Evolutionary conservation across 768 basidiomycete species (phyloP), one percentile per base, ranked within the genome.

Genomic region (Piloderma croceum): DNA sequence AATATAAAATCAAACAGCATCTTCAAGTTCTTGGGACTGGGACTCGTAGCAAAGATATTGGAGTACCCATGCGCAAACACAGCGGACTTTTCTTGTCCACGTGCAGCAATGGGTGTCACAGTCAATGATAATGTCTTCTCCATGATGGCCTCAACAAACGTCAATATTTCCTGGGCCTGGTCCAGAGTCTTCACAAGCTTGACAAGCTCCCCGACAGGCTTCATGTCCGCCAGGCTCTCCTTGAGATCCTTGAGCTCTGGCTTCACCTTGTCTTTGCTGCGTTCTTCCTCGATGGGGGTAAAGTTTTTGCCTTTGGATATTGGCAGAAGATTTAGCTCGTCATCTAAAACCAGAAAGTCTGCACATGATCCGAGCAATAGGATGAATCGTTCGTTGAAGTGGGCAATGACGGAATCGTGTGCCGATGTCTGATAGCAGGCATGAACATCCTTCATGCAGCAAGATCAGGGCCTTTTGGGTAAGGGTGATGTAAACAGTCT

Each of bases 301-400:
- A 98, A 93, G 56, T 97, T 88, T 64, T 98, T 98, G 29, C 88
- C 94, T 22, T 82, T 83, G 4, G 93, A 97, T 17, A 99, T 81
- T 4, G 96, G 96, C 5, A 99, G 77, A 10, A 98, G 92, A 57
- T 98, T 98, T 33, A 99, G 77, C 61, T 99, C 96, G 56, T 99
- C 96, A 56, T 99, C 96, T 36, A 99, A 76, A 19, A 98, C 81
- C 1, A 99, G 71, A 53, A 93, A 97, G 56, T 94, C 90, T 6
- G 82, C 72, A 55, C 90, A 97, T 13, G 89, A 86, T 18, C 91
- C 91, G 17, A 99, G 79, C n/a, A 96, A 99, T 13, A 99, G 77
- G 52, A 99, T 97, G 64, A 99, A 99, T 9, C 96, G 86, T 59
- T 99, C 96, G 63, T 99, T 99, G 70, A 99, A 99, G 20, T 96